Percentiles rank a stretch among this genome's conserved stretches.
These are phyloP conservation scores for Ophiostoma himal-ulmi DNA, from an alignment of 2,329 filamentous ascomycete genomes.

Conservation along the genomic window DNA sequence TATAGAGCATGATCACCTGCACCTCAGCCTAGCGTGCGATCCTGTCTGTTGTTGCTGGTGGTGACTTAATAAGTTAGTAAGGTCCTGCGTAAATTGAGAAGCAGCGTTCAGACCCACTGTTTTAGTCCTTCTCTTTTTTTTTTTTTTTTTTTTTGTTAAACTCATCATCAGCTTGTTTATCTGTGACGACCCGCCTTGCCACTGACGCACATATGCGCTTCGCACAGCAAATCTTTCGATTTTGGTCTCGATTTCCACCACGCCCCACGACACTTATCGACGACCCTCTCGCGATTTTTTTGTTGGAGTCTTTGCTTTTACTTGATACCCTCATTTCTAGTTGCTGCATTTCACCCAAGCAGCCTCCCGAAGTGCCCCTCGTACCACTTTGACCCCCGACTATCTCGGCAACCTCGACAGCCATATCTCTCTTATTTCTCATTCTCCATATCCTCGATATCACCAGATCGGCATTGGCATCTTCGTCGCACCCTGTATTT, in stretches of 20 bases:
- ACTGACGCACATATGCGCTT: slow-evolving; percentile 4
- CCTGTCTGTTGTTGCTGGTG: neutral
- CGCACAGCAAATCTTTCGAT: slow-evolving; percentile 1
- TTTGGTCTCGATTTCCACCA: neutral
- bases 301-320: neutral
- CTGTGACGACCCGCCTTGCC: neutral
- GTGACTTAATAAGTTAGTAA: neutral
- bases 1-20: slow-evolving; percentile 22
- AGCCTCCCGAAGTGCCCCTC: neutral
- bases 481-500: neutral
- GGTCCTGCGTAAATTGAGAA: slow-evolving; percentile 5
- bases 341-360: neutral
- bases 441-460: neutral
- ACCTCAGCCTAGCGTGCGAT: slow-evolving; percentile 20
- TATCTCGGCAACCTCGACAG: neutral
- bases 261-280: neutral
- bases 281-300: neutral
- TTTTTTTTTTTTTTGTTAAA: neutral
- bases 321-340: neutral
- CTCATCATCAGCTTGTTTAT: slow-evolving; percentile 7
- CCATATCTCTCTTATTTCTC: neutral
- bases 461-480: neutral
- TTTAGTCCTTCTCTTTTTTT: neutral
- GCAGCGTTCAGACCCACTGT: neutral
- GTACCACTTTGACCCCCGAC: neutral